These are phyloP conservation scores for Flammula alnicola DNA, from an alignment of 1,284 basidiomycete genomes.

Conservation along the genomic window DNA sequence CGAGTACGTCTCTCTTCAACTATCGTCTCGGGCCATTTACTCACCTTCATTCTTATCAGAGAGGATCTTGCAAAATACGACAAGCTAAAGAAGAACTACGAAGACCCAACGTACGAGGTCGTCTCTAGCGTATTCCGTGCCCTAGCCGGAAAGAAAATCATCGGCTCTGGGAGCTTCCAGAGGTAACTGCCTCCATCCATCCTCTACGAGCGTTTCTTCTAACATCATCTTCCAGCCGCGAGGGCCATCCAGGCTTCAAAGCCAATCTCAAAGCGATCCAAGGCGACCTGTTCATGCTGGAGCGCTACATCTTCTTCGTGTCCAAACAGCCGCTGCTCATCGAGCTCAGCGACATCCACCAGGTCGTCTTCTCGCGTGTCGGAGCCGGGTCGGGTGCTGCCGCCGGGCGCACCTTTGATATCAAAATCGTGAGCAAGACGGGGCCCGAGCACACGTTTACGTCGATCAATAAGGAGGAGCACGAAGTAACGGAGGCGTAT, in stretches of 20 bases:
- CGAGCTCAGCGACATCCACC: conserved; percentile 90
- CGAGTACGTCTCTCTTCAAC: conserved; percentile 63
- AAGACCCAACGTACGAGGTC: conserved; percentile 94
- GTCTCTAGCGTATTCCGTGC: conserved; percentile 95
- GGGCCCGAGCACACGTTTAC: conserved; percentile 90
- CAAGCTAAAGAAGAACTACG: conserved; percentile 89
- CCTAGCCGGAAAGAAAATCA: conserved; percentile 90
- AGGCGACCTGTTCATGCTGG: conserved; percentile 97
- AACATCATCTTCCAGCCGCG: conserved; percentile 52
- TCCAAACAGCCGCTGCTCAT: conserved; percentile 95
- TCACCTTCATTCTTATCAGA: conserved; percentile 38
- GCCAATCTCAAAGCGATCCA: conserved; percentile 98
- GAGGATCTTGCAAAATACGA: conserved; percentile 80
- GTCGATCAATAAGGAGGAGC: conserved; percentile 95
- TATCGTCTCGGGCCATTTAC: not conserved
- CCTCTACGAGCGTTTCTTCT: not conserved
- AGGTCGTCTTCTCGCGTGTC: conserved; percentile 93
- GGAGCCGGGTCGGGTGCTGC: conserved; percentile 85
- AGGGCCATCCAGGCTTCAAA: conserved; percentile 85
- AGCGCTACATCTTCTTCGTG: conserved; percentile 98
- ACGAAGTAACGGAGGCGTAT: conserved; percentile 85
- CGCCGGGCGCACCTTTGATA: conserved; percentile 93
- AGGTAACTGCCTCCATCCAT: conserved; percentile 54
- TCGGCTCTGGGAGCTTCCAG: conserved; percentile 83
- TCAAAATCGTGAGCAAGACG: conserved; percentile 86